Evolutionary conservation across 2,329 filamentous ascomycete species (phyloP).

Genomic region (Diplodia sapinea): DNA sequence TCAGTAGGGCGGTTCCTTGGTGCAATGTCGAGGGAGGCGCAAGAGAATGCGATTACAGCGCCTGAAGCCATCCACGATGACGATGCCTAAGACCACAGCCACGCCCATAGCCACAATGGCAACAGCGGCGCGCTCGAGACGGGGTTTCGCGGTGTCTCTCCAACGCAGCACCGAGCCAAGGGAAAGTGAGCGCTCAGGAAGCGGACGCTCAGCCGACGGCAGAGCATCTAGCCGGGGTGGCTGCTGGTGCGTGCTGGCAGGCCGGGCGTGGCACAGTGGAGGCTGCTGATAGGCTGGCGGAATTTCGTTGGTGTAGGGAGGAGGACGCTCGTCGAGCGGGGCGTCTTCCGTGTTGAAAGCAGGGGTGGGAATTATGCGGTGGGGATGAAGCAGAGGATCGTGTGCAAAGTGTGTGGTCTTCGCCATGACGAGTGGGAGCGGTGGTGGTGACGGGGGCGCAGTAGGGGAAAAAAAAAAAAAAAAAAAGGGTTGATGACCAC

Average conservation of each 20-base stretch:
- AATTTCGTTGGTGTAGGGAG: background rate
- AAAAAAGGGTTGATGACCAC: background rate
- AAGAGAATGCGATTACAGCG: background rate
- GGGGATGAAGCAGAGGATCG: background rate
- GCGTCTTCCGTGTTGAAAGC: background rate
- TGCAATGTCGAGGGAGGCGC: background rate
- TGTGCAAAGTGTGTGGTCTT: background rate
- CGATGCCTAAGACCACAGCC: background rate
- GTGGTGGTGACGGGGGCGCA: background rate
- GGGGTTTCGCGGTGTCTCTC: background rate
- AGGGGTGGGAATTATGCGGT: background rate
- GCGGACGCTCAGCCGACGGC: background rate
- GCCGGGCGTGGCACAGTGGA: background rate
- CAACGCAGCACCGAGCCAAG: background rate
- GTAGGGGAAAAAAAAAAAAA: background rate
- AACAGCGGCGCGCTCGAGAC: background rate
- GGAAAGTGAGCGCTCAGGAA: background rate
- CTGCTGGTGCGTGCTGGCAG: no score
- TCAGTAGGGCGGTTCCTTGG: background rate
- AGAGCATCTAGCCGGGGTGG: no score
- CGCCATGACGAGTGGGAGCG: background rate
- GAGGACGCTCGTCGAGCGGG: background rate
- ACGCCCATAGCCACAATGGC: background rate
- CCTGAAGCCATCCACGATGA: background rate
- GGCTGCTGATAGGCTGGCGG: background rate